Evolutionary conservation across 768 basidiomycete species (phyloP).

Genomic region (Boletus eberwhitei): DNA sequence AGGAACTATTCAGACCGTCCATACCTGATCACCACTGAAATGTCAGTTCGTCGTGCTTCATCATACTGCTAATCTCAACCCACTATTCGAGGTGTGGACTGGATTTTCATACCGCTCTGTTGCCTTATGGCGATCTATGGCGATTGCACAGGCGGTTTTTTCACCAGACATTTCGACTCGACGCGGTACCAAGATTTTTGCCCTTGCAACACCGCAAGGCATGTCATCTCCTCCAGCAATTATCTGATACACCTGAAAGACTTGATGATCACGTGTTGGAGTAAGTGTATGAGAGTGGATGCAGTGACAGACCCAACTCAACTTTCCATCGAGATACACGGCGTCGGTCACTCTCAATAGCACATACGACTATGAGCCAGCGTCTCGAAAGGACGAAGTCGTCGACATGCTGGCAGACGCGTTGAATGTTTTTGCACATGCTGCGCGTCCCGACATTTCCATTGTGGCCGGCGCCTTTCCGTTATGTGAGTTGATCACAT

Average conservation of each 20-base stretch:
- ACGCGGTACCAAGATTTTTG: not conserved
- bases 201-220: not conserved
- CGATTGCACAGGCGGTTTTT: constrained; percentile 9
- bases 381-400: too few relatives aligned
- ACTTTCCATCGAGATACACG: too few relatives aligned
- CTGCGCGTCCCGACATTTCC: too few relatives aligned
- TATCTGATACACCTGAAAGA: not conserved
- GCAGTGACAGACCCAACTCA: too few relatives aligned
- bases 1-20: constrained; percentile 8
- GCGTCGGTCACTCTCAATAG: too few relatives aligned
- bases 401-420: too few relatives aligned
- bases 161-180: constrained; percentile 2
- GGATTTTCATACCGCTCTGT: not conserved
- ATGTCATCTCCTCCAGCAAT: not conserved
- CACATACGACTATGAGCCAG: too few relatives aligned
- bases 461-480: too few relatives aligned
- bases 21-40: not conserved
- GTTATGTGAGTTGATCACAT: too few relatives aligned
- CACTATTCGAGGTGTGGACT: not conserved
- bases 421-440: too few relatives aligned
- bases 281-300: too few relatives aligned
- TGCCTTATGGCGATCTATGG: constrained; percentile 7
- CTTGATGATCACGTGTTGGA: too few relatives aligned
- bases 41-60: not conserved
- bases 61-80: not conserved